Evolutionary conservation across 2,329 filamentous ascomycete genomes (phyloP), one percentile per base, ranked within the genome.

Genomic region (Tolypocladium paradoxum): DNA sequence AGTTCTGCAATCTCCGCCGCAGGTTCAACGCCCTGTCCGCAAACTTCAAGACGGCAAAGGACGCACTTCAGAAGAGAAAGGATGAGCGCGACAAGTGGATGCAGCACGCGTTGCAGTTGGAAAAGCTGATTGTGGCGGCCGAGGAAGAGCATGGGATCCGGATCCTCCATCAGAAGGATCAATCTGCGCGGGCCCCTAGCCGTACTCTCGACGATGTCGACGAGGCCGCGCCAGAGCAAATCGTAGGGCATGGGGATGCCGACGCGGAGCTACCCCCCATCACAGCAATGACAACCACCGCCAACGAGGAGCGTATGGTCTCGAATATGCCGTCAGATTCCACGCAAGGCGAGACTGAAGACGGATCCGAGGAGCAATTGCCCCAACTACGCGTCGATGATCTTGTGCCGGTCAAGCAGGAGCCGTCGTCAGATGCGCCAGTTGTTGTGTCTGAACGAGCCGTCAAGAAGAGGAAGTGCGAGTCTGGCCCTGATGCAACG

Each of bases 381-480:
- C 62, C 65, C 2, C 55, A 57, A 11, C 48, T 66, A 27, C 57
- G 59, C 0, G 9, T 47, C 8, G 38, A 56, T 1, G 56, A 50
- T 4, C 22, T 55, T 6, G 55, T 58, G 8, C 35, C 40, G 5
- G 60, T 81, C 27, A 81, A 82, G 58, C 53, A 66, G n/a, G 78
- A 82, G 56, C 74, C 75, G 2, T 78, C 75, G 5, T 83, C 79
- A 0, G 78, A 82, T 53, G 62, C 61, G 2, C 77, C 75, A 0
- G 65, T 81, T 2, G 60, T 83, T 6, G 64, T 82, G 2, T 79
- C 71, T 4, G 77, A 79, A 55, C 73, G 76, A 16, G 61, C 62
- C 20, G 62, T 81, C 1, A 71, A 71, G 47, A 81, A 79, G 58
- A 69, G 76, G 49, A 78, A 73, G 58, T 61, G 67, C 11, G 58